A percentile compares a stretch with the other conserved stretches of the same genome.
phyloP scores from a whole-genome alignment of 2,329 filamentous ascomycete genomes.

The Ceratocystis variospora region DNA sequence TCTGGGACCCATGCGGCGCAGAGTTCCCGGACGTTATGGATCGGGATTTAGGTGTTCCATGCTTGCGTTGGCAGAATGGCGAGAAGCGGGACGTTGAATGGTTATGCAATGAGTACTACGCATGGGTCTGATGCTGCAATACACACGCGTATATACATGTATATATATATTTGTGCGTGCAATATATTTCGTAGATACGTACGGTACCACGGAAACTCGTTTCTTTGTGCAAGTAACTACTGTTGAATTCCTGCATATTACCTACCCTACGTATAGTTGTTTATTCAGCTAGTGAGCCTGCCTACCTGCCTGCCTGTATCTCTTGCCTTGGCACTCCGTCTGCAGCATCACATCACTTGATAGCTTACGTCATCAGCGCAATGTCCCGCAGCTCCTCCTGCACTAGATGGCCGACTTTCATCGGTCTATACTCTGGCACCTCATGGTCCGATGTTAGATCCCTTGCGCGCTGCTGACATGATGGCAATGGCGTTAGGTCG shows the following conservation, averaged over 20 bases:
- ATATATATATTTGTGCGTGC: too few species aligned
- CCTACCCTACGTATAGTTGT: neutral
- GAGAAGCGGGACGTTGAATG: too few species aligned
- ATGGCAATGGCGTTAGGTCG: constrained; percentile 39
- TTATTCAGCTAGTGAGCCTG: too few species aligned
- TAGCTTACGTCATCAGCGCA: constrained; percentile 31
- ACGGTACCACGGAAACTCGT: neutral
- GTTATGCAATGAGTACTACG: too few species aligned
- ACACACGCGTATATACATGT: too few species aligned
- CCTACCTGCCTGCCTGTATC: too few species aligned
- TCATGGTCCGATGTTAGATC: constrained; percentile 40
- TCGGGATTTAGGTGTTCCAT: too few species aligned
- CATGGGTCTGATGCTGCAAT: too few species aligned
- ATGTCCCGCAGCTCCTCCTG: constrained; percentile 29
- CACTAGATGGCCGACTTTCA: constrained; percentile 48
- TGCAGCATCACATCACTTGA: neutral
- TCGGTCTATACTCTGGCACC: constrained; percentile 31
- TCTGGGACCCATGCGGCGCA: too few species aligned
- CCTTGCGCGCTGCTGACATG: constrained; percentile 33
- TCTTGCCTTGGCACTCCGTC: neutral
- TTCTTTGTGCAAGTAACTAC: neutral
- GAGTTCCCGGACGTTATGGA: too few species aligned
- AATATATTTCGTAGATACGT: neutral
- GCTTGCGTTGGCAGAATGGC: too few species aligned
- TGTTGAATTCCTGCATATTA: neutral